Base-by-base conservation (phyloP, 169 alveolate genomes). In the Ichthyophthirius multifiliis region DNA sequence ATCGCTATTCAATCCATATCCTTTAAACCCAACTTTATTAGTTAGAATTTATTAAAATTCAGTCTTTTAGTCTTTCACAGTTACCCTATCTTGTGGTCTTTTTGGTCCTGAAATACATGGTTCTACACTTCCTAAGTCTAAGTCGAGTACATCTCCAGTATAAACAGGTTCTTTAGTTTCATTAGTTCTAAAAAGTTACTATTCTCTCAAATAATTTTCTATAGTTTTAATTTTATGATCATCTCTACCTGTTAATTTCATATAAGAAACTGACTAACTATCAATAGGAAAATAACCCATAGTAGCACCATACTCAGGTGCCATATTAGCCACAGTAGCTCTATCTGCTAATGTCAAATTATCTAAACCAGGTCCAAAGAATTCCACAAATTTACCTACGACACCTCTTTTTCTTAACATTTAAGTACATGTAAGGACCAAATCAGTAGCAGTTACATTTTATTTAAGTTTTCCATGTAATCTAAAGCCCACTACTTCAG, bases 271-370 rank as follows among this genome's bases (percentile, higher is more conserved):
- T 10, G 99, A 95, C 73, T 94, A 79, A 64, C 90, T 96, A 89
- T 98, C 99, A 18, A 96, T 93, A n/a, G 98, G 98, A 96, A 98
- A 98, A 92, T 93, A 97, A 4, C 99, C 99, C 90, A 97, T 95
- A 13, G 99, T 98, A 41, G 99, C 99, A n/a, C 99, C 99, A 88
- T 96, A 97, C 83, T 97, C 99, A 15, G 99, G 99, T 9, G 99
- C 98, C 99, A 97, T 97, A 93, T 97, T 97, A 39, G 99, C 97
- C 31, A 97, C 93, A 35, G 99, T 98, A 10, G 99, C 99, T 76
- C 99, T 89, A 87, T 97, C 99, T 10, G 98, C 98, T 31, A 96
- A 84, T 12, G 97, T 80, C 47, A 98, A 94, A 34, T 80, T 76
- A 67, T 89, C 88, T 64, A 95, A 91, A 27, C 99, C 98, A 30